A percentile compares a stretch with the other conserved stretches of the same genome.
Conservation (phyloP, 2,329 filamentous ascomycete genomes). For the Ceratocystiopsis sp. region DNA sequence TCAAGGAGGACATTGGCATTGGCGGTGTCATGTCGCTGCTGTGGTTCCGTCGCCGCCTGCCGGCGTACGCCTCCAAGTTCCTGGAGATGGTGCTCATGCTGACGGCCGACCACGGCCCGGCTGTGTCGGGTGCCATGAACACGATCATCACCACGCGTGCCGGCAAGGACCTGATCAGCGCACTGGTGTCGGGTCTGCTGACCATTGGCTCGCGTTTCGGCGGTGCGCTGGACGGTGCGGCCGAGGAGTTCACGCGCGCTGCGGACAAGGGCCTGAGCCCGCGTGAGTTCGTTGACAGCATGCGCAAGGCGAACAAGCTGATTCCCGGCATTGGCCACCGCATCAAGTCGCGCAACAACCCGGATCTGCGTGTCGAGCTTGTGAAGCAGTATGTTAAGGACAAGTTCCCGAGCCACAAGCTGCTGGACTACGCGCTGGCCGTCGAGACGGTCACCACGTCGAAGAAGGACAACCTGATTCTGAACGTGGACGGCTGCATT, state of each 20-base stretch:
- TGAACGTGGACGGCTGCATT: slow-evolving; percentile 96
- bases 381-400: slow-evolving; percentile 98
- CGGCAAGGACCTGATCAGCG: slow-evolving; percentile 94
- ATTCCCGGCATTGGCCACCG: slow-evolving; percentile 98
- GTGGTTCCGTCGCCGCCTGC: slow-evolving; percentile 97
- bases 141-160: slow-evolving; percentile 99
- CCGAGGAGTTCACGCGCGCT: slow-evolving; percentile 95
- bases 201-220: slow-evolving; percentile 97
- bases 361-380: slow-evolving; percentile 96
- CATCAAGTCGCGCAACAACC: slow-evolving; percentile 99
- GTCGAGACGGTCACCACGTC: slow-evolving; percentile 97
- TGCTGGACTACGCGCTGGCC: slow-evolving; percentile 95
- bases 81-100: slow-evolving; percentile 99
- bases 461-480: slow-evolving; percentile 99
- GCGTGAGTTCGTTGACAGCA: slow-evolving; percentile 95
- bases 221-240: slow-evolving; percentile 93
- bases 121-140: slow-evolving; percentile 99
- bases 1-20: slow-evolving; percentile 96
- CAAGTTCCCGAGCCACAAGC: slow-evolving; percentile 95
- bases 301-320: slow-evolving; percentile 99
- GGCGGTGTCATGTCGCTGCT: slow-evolving; percentile 99
- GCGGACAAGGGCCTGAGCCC: slow-evolving; percentile 97
- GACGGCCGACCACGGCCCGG: slow-evolving; percentile 95
- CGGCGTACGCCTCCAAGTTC: slow-evolving; percentile 94
- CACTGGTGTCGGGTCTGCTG: slow-evolving; percentile 87